These are phyloP conservation scores for Dissophora globulifera DNA, from an alignment of 192 early-diverging fungal genomes.

Conservation along the genomic window DNA sequence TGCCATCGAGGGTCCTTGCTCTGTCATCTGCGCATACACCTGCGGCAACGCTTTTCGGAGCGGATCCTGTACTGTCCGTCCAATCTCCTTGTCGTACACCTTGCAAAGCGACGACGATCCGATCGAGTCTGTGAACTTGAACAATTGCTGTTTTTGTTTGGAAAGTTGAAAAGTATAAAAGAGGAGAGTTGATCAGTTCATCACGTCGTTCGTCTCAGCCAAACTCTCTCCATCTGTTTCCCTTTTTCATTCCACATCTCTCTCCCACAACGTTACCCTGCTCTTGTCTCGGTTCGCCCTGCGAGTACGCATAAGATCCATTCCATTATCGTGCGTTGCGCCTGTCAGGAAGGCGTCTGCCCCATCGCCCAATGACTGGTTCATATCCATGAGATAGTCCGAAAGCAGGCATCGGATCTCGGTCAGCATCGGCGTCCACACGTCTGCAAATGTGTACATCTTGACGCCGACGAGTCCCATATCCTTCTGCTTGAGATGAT, in stretches of 20 bases:
- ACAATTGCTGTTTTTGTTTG: constrained; percentile 24
- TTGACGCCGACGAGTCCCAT: constrained; percentile 35
- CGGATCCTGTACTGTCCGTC: constrained; percentile 1
- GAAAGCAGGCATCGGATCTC: constrained; percentile 54
- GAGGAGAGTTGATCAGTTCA: background rate
- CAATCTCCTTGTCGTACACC: constrained; percentile 38
- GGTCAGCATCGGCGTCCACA: constrained; percentile 58
- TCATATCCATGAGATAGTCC: constrained; percentile 47
- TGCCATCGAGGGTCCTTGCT: constrained; percentile 39
- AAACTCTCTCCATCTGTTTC: too few species aligned
- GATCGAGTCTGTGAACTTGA: constrained; percentile 53
- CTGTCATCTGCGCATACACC: constrained; percentile 46
- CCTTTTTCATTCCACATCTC: too few species aligned
- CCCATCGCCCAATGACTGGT: constrained; percentile 26
- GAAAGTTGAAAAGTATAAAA: too few species aligned
- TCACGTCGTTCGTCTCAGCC: too few species aligned
- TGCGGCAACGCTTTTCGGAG: constrained; percentile 38
- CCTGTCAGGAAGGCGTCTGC: constrained; percentile 26
- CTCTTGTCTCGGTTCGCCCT: constrained; percentile 38
- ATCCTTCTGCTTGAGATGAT: constrained; percentile 30
- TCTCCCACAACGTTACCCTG: constrained; percentile 40
- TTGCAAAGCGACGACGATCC: constrained; percentile 35
- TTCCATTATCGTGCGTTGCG: constrained; percentile 12
- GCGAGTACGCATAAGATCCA: constrained; percentile 29
- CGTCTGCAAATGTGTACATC: constrained; percentile 60